Evolutionary conservation across 2,329 filamentous ascomycete species (phyloP).

Genomic region (Alternaria ventricosa): DNA sequence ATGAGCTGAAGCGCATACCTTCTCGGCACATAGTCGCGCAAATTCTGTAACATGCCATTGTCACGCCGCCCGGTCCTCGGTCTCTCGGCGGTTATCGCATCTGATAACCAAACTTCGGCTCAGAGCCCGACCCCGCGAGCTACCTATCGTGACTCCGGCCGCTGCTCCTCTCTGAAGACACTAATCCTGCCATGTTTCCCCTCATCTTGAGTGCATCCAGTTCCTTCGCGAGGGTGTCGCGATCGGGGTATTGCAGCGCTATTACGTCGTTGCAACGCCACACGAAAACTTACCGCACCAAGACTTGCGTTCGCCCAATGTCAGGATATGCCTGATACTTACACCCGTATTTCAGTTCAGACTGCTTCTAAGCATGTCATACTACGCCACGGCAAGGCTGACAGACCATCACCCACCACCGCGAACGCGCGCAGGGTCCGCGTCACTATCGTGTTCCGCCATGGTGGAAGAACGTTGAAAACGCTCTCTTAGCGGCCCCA

Average conservation of each 20-base stretch:
- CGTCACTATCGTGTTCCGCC: neutral
- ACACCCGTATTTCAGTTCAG: neutral
- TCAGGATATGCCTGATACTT: neutral
- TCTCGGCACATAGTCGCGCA: constrained; percentile 10
- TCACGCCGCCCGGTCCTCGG: constrained; percentile 4
- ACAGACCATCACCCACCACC: neutral
- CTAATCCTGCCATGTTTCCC: neutral
- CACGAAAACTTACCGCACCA: neutral
- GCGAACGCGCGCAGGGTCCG: neutral
- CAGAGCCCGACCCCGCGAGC: neutral
- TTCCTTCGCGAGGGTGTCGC: neutral
- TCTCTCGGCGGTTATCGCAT: constrained; percentile 9
- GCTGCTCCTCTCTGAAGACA: neutral
- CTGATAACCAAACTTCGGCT: constrained; percentile 13
- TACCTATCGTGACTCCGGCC: neutral
- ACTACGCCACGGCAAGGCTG: neutral
- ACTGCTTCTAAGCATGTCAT: neutral
- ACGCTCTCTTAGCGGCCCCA: constrained; percentile 9
- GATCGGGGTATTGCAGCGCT: neutral
- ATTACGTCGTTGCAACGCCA: constrained; percentile 13
- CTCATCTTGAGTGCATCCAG: neutral
- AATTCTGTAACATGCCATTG: constrained; percentile 1
- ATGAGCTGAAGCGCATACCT: neutral
- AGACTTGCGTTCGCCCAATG: neutral
- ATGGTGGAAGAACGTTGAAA: constrained; percentile 4